phyloP scores from a whole-genome alignment of 1,284 basidiomycete species.

The Sporisorium sorghi region DNA sequence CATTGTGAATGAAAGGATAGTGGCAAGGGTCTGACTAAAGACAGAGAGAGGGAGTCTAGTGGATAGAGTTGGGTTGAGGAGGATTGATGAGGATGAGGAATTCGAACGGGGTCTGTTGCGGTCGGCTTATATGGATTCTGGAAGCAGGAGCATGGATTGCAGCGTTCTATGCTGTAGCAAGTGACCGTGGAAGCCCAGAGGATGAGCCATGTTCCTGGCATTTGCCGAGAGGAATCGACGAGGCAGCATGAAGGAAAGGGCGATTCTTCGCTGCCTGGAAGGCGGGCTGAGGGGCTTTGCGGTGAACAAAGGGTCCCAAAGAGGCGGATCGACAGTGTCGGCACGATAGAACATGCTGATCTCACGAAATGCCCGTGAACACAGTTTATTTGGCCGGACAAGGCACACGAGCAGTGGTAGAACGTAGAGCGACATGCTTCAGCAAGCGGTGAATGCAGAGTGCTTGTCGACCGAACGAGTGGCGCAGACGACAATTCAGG shows the following conservation, averaged over 20 bases:
- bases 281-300: slow-evolving; percentile 11
- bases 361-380: slow-evolving; percentile 39
- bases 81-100: slow-evolving; percentile 11
- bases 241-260: slow-evolving; percentile 20
- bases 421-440: slow-evolving; percentile 12
- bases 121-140: slow-evolving; percentile 34
- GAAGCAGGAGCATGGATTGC: slow-evolving; percentile 2
- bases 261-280: neutral
- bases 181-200: slow-evolving; percentile 4
- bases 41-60: neutral
- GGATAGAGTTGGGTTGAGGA: neutral
- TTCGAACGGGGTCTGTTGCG: neutral
- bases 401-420: slow-evolving; percentile 24
- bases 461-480: slow-evolving; percentile 16
- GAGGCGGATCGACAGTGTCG: slow-evolving; percentile 44
- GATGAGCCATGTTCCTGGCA: slow-evolving; percentile 30
- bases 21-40: too few species aligned
- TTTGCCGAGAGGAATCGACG: slow-evolving; percentile 19
- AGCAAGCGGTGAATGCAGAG: slow-evolving; percentile 5
- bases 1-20: slow-evolving; percentile 46
- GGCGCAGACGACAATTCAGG: slow-evolving; percentile 16
- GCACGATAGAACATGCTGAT: slow-evolving; percentile 25
- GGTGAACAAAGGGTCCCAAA: slow-evolving; percentile 39
- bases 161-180: slow-evolving; percentile 23
- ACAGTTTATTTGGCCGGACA: slow-evolving; percentile 35